Evolutionary conservation across 2,329 filamentous ascomycete species (phyloP).

Genomic region (Colletotrichum sp.): DNA sequence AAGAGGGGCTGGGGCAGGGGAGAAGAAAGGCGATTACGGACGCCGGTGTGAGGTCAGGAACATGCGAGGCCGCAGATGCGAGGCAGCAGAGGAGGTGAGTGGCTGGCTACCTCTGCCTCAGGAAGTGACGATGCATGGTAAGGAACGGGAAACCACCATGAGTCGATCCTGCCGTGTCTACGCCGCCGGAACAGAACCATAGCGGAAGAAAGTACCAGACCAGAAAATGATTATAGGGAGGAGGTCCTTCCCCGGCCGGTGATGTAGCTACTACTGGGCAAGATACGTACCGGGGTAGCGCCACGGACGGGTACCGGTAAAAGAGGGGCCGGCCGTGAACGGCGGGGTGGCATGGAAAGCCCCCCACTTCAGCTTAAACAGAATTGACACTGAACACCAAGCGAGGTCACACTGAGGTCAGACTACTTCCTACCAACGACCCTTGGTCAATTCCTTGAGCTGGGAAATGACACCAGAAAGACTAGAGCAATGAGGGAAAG

Average conservation of each 20-base stretch:
- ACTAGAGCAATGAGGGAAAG: not conserved
- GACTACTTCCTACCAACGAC: not conserved
- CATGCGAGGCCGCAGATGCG: not conserved
- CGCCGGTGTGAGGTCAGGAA: not conserved
- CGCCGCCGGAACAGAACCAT: not conserved
- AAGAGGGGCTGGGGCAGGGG: not conserved
- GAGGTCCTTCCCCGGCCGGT: not conserved
- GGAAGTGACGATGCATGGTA: not conserved
- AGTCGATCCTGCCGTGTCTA: constrained; percentile 13
- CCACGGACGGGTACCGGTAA: not conserved
- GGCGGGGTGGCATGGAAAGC: not conserved
- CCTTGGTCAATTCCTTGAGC: not conserved
- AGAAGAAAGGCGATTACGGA: not conserved
- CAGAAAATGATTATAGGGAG: not conserved
- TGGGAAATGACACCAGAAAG: not conserved
- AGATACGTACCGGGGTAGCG: not conserved
- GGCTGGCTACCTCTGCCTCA: not conserved
- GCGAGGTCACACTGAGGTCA: not conserved
- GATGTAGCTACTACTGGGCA: not conserved
- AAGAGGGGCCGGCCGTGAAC: constrained; percentile 6
- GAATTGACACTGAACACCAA: not conserved
- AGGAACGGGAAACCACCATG: not conserved
- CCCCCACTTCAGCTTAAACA: not conserved
- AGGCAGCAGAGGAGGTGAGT: not conserved
- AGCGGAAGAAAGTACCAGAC: not conserved